Percentiles rank a stretch among this genome's conserved stretches.
These are phyloP conservation scores for Colletotrichum destructivum DNA, from an alignment of 2,329 filamentous ascomycete genomes.

Conservation along the genomic window DNA sequence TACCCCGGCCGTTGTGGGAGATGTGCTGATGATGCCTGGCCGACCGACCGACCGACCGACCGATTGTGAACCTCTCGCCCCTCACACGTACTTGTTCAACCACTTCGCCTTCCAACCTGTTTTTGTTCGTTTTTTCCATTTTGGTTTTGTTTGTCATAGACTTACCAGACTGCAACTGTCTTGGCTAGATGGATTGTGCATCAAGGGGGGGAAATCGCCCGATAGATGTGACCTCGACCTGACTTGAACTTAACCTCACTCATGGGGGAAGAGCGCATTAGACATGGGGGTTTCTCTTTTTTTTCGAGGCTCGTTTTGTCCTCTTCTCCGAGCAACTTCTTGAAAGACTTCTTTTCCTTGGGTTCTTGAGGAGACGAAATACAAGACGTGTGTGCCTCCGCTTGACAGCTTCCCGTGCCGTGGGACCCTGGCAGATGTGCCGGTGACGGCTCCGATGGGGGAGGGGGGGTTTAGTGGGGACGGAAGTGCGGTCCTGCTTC, in stretches of 20 bases:
- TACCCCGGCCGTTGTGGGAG: slow-evolving; percentile 77
- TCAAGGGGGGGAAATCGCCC: not conserved
- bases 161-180: too few relatives aligned
- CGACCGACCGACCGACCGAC: too few relatives aligned
- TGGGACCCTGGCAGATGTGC: not conserved
- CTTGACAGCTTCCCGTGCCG: not conserved
- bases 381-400: not conserved
- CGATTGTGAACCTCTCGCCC: too few relatives aligned
- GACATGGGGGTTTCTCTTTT: too few relatives aligned
- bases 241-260: not conserved
- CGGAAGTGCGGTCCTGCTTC: too few relatives aligned
- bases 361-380: not conserved
- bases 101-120: too few relatives aligned
- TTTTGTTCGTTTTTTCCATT: not conserved
- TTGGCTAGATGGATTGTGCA: not conserved
- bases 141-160: not conserved
- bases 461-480: not conserved
- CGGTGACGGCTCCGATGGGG: not conserved
- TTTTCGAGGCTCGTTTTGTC: too few relatives aligned
- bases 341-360: not conserved
- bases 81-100: too few relatives aligned
- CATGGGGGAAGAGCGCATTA: not conserved
- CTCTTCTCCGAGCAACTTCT: too few relatives aligned
- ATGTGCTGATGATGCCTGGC: slow-evolving; percentile 59
- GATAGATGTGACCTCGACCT: not conserved